Percentiles rank a stretch among this genome's conserved stretches.
Conservation (phyloP, 140 eudicot species). For the Erigeron philadelphicus region DNA sequence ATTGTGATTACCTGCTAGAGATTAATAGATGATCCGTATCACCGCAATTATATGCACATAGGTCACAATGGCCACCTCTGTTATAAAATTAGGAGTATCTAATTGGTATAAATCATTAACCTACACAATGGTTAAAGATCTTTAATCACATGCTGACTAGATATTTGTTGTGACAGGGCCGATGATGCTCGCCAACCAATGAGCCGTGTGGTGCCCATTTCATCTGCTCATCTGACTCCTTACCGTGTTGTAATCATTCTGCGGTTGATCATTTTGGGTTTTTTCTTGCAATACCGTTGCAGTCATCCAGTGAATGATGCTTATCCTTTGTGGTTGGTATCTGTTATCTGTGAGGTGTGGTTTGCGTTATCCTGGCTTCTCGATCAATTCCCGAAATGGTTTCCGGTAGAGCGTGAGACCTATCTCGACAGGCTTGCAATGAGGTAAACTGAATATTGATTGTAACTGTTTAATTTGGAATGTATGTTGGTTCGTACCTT, state of each 20-base stretch:
- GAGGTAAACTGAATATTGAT: constrained; percentile 42
- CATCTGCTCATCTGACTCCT: constrained; percentile 65
- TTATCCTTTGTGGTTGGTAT: constrained; percentile 85
- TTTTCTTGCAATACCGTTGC: constrained; percentile 84
- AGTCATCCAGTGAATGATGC: constrained; percentile 95
- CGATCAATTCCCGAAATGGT: constrained; percentile 97
- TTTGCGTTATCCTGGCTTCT: constrained; percentile 94
- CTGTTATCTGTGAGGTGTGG: constrained; percentile 96
- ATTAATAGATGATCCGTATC: too few relatives aligned
- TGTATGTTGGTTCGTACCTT: not conserved
- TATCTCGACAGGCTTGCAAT: constrained; percentile 83
- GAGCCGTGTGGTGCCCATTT: constrained; percentile 83
- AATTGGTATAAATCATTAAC: not conserved
- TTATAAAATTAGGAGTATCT: too few relatives aligned
- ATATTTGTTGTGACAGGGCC: constrained; percentile 55
- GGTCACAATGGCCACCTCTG: too few relatives aligned
- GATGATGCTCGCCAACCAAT: constrained; percentile 80
- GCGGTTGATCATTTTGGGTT: constrained; percentile 64
- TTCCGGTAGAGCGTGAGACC: constrained; percentile 89
- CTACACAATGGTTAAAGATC: not conserved
- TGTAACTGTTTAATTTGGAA: not conserved
- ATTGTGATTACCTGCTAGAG: too few relatives aligned
- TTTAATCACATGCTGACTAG: not conserved
- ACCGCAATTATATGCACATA: too few relatives aligned
- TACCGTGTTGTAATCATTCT: constrained; percentile 69